Evolutionary conservation across 1,284 basidiomycete species (phyloP).

Genomic region (Ceratobasidium sp.): DNA sequence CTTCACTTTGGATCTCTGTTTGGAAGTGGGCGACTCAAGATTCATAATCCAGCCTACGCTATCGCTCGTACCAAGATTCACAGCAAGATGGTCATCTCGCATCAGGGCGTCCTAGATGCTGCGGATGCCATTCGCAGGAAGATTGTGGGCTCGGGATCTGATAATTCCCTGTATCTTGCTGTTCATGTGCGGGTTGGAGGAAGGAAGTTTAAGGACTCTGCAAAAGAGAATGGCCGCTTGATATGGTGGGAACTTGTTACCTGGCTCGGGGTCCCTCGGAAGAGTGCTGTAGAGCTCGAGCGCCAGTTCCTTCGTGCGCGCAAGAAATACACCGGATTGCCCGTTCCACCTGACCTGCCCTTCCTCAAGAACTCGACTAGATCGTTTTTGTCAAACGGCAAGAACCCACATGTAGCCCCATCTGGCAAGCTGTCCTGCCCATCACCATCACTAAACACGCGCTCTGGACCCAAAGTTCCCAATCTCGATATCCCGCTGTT

Average conservation of each 20-base stretch:
- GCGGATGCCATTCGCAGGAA: conserved; percentile 60
- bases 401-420: conserved; percentile 46
- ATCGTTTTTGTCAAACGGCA: conserved; percentile 50
- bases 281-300: conserved; percentile 58
- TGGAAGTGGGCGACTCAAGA: conserved; percentile 72
- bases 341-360: conserved; percentile 48
- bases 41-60: conserved; percentile 60
- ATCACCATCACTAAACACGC: conserved; percentile 50
- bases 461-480: conserved; percentile 48
- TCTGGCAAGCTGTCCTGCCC: conserved; percentile 8
- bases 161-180: conserved; percentile 63
- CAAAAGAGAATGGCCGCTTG: conserved; percentile 60
- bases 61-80: conserved; percentile 63
- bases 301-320: conserved; percentile 58
- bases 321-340: conserved; percentile 50
- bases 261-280: conserved; percentile 56
- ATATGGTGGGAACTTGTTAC: conserved; percentile 71
- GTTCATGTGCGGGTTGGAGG: conserved; percentile 77
- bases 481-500: conserved; percentile 73
- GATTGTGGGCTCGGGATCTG: conserved; percentile 60
- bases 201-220: conserved; percentile 66
- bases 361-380: conserved; percentile 48
- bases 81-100: conserved; percentile 66
- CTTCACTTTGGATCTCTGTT: conserved; percentile 76
- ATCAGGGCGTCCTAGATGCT: conserved; percentile 61